Evolutionary conservation across 768 basidiomycete species (phyloP), one percentile per base, ranked within the genome.

Genomic region (Tephrocybe rancida): DNA sequence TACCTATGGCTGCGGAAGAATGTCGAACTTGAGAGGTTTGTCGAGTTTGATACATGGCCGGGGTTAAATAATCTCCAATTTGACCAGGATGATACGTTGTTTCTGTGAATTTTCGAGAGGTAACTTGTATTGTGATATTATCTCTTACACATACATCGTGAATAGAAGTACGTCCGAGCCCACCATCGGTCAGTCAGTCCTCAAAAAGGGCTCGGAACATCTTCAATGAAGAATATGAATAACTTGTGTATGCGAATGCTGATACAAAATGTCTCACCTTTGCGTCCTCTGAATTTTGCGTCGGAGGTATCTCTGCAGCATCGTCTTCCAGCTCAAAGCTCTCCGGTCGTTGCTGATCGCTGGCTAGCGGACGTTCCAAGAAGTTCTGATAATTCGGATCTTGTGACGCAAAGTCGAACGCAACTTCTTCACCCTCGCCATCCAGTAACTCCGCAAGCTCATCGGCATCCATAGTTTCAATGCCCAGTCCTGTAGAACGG

Each of bases 391-490:
- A 35, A 38, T 27, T 53, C 29, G 55, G 54, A 27, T 50, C 55
- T 50, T 74, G 71, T 1, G 70, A 70, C 19, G 66, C 57, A 30
- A 67, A 65, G 35, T 70, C 71, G 52, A 73, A 75, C 19, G 68
- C 70, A 3, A 80, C 79, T 60, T 87, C 85, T 55, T 82, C 81
- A 10, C 78, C 84, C 2, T 85, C 83, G 24, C 74, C 84, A 48
- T 83, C 82, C 18, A 87, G 67, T 73, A 87, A 75, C 22, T 78
- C 82, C 19, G 71, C 75, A 30, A 90, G 67, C 63, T 90, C 87
- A 21, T 82, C 77, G 5, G 68, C 75, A 53, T 76, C 72, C 88
- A 91, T 88, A 55, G 76, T 63, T 61, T 89, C 87, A 21, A 86
- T 73, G 2, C 85, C 87, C 25, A 92, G 70, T 4, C 88, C 88